These are phyloP conservation scores for Phytopythium aichiense DNA, from an alignment of 352 stramenopile species.

Conservation along the genomic window DNA sequence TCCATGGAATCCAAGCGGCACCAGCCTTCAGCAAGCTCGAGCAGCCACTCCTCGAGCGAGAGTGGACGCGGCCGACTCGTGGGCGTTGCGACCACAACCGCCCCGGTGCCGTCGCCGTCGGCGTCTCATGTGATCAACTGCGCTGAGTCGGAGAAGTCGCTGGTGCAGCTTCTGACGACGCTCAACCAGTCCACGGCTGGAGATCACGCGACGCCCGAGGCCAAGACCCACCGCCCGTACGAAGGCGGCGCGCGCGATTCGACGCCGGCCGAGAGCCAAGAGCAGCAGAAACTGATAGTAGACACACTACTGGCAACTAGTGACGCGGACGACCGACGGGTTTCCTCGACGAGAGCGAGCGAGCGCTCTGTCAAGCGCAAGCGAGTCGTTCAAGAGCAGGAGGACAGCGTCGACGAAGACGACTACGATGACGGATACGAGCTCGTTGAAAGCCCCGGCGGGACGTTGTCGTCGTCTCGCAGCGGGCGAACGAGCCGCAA, in stretches of 20 bases:
- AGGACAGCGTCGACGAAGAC: constrained; percentile 13
- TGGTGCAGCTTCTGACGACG: constrained; percentile 56
- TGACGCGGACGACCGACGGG: background rate
- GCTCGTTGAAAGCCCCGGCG: constrained; percentile 4
- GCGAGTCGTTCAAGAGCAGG: background rate
- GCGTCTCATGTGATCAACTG: constrained; percentile 59
- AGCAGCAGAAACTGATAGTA: constrained; percentile 1
- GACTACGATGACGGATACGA: constrained; percentile 9
- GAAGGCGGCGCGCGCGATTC: background rate
- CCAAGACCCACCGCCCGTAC: background rate
- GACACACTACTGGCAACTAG: background rate
- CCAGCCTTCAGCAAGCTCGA: background rate
- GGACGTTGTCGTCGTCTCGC: background rate
- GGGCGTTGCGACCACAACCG: background rate
- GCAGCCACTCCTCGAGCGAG: background rate
- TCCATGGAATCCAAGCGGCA: background rate
- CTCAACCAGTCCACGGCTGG: constrained; percentile 35
- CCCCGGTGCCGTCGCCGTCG: constrained; percentile 31
- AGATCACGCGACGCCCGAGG: background rate
- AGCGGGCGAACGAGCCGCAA: background rate
- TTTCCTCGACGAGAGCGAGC: background rate
- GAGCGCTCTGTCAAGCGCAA: constrained; percentile 6
- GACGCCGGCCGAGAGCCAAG: background rate
- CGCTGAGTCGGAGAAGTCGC: constrained; percentile 60
- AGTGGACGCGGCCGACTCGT: background rate